These are phyloP conservation scores for Wickerhamomyces ciferrii DNA, from an alignment of 805 yeast genomes.

Conservation along the genomic window DNA sequence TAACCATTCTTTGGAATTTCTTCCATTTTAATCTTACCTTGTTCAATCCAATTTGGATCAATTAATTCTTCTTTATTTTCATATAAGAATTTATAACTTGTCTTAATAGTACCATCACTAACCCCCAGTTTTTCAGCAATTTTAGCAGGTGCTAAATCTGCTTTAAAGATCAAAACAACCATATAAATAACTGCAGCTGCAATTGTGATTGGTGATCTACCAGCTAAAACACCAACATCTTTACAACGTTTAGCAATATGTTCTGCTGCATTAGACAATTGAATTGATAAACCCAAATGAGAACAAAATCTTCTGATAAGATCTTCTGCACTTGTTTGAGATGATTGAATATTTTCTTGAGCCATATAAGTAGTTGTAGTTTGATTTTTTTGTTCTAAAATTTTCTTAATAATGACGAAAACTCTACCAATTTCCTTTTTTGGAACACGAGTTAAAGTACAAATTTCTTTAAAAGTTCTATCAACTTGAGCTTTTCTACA, in stretches of 20 bases:
- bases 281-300: slow-evolving; percentile 80
- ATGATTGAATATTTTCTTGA: slow-evolving; percentile 49
- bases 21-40: slow-evolving; percentile 57
- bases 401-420: slow-evolving; percentile 77
- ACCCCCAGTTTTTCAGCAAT: slow-evolving; percentile 94
- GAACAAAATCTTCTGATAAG: slow-evolving; percentile 95
- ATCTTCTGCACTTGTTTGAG: slow-evolving; percentile 91
- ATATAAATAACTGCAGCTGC: slow-evolving; percentile 97
- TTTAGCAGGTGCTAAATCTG: slow-evolving; percentile 66
- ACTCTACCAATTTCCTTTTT: slow-evolving; percentile 92
- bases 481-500: slow-evolving; percentile 93
- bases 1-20: slow-evolving; percentile 15
- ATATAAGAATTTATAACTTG: slow-evolving; percentile 77
- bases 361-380: slow-evolving; percentile 16
- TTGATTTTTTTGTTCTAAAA: slow-evolving; percentile 38
- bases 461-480: slow-evolving; percentile 91
- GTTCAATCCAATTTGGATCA: slow-evolving; percentile 71
- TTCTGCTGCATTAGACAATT: slow-evolving; percentile 89
- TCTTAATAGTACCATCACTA: slow-evolving; percentile 94
- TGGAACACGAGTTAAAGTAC: slow-evolving; percentile 92
- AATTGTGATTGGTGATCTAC: slow-evolving; percentile 94
- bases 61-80: slow-evolving; percentile 68
- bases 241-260: slow-evolving; percentile 85
- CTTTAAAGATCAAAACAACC: slow-evolving; percentile 85
- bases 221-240: slow-evolving; percentile 90